Evolutionary conservation across 2,329 filamentous ascomycete genomes (phyloP), one percentile per base, ranked within the genome.

Genomic region (Colletotrichum magnum): DNA sequence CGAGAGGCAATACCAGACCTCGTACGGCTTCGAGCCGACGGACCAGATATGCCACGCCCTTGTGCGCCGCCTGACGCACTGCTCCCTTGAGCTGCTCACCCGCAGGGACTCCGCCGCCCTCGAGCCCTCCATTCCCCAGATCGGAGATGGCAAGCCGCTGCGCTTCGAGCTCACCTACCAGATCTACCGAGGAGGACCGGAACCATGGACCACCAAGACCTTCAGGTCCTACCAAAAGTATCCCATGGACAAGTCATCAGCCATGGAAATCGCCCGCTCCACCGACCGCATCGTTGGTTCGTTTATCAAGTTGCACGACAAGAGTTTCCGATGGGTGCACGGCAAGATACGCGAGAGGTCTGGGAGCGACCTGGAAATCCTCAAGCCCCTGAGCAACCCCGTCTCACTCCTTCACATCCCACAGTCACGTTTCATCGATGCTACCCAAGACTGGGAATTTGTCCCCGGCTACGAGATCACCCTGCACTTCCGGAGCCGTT

Each of bases 71-170:
- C 79, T 88, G 52, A 81, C 86, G 72, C 84, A 87, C 74, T 86
- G 84, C 78, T 84, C 82, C 67, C 76, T 83, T 48, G 86, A 88
- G 75, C 79, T 88, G 65, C 84, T 88, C 73, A 88, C 86, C 26
- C 83, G 86, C 66, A 83, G 82, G 70, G 86, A 88, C 74, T 82
- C 83, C 16, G 75, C 74, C 36, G 86, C 86, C 15, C 78, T 86
- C 18, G 80, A 83, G 52, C 77, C 77, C 71, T 70, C 75, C 65
- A 72, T 76, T 39, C 64, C 68, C 26, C 64, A 68, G 43, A 70
- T 68, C 4, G 68, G 64, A n/a, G 76, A 77, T 50, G 79, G 80
- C 58, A 88, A 87, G 70, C 78, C 83, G 3, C 75, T 84, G 68
- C 79, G 84, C 62, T 88, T 83, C 73, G 84, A 85, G 74, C 79